phyloP scores from a whole-genome alignment of 768 basidiomycete species.

The Mycena chlorophos region DNA sequence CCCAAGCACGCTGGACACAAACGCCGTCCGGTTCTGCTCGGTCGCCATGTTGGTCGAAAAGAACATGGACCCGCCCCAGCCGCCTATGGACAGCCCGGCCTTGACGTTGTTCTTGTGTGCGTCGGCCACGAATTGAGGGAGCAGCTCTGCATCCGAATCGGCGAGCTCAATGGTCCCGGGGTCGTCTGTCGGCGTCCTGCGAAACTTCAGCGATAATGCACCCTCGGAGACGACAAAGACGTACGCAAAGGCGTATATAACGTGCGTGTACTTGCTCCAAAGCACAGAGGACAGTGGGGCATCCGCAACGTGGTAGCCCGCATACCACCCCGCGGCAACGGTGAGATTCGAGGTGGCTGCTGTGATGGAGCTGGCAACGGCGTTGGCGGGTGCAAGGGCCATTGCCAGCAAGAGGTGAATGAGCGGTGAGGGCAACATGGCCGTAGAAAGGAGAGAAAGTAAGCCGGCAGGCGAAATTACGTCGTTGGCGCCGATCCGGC shows the following conservation, averaged over 20 bases:
- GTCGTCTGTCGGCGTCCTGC: conserved; percentile 40
- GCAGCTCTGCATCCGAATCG: conserved; percentile 47
- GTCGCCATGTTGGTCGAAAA: conserved; percentile 67
- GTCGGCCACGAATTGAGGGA: conserved; percentile 57
- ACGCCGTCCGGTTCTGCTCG: conserved; percentile 57
- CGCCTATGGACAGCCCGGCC: conserved; percentile 63
- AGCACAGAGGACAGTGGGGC: conserved; percentile 56
- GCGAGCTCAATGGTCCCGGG: conserved; percentile 36
- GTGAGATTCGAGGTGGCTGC: conserved; percentile 18
- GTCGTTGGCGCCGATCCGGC: background rate
- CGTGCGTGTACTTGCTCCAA: conserved; percentile 67
- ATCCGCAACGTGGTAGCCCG: conserved; percentile 59
- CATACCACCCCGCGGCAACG: conserved; percentile 63
- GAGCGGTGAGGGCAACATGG: background rate
- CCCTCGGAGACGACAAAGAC: conserved; percentile 18
- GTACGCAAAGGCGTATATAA: conserved; percentile 73
- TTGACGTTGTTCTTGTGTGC: conserved; percentile 51
- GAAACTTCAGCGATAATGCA: background rate
- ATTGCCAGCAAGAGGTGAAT: conserved; percentile 8
- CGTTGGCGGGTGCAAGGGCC: background rate
- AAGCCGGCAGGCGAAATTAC: too few species aligned
- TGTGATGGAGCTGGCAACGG: conserved; percentile 1
- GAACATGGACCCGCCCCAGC: conserved; percentile 65
- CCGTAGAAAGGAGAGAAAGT: too few species aligned
- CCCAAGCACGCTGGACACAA: conserved; percentile 56